Base-by-base conservation (phyloP, 129 eudicot species). In the Lonicera japonica region DNA sequence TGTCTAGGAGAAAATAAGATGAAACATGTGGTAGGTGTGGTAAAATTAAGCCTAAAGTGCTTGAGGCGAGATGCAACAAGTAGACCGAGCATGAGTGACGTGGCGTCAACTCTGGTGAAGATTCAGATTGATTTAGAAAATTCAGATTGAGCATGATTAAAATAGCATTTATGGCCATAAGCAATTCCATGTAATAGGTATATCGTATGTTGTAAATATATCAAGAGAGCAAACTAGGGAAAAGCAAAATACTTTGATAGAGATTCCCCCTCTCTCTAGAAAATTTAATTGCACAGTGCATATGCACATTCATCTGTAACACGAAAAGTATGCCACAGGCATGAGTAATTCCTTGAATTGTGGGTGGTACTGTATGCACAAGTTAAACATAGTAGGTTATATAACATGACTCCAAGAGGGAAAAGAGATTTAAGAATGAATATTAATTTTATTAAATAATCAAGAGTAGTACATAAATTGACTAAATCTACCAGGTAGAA, bases 31-130 rank as follows among this genome's bases (percentile, higher is more conserved):
- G 29, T 80, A 50, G 77, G 70, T 29, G 54, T 77, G 71, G 70
- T 74, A 51, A 74, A 72, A 20, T 63, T 84, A 51, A 71, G 91
- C 19, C 19, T 74, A 45, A 60, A 50, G 19, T 84, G 92, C 59
- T 63, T 84, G 76, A 53, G 25, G 47, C 70, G 50, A 52, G 80
- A 85, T 55, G 82, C 84, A 18, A 57, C 23, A 18, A 56, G 71
- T 25, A 70, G 94, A 63, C 85, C 87, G 24, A 69, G 61, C 69
- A 85, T 85, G 79, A 82, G 66, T 54, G 87, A 81, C 71, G 77
- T 85, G 18, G 83, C 76, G 25, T 72, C 87, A 14, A 60, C 56
- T 50, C 71, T 85, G 45, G 66, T 70, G 47, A 85, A 58, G 70
- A 46, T 85, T 66, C 81, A 75, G 14, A 34, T 56, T 25, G 63